Base-by-base conservation (phyloP, 139 green algal genomes). In the Chlamydomonas sp. region DNA sequence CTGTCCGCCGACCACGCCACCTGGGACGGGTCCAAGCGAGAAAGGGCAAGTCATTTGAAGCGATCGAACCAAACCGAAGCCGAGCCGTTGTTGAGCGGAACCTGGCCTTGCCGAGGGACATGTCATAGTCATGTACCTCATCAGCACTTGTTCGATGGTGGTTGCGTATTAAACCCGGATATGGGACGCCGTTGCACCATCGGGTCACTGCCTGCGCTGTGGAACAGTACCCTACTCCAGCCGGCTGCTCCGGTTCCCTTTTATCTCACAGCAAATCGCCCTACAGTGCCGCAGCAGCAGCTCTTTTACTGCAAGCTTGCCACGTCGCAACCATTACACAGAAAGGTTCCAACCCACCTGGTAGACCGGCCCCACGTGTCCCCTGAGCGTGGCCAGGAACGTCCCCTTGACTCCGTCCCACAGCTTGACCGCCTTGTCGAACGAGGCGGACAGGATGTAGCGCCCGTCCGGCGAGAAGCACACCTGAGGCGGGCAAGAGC, bases 401-500 rank as follows among this genome's bases (percentile, higher is more conserved):
- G 88, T 95, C 60, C 98, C 98, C 64, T 94, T 98, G 2, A 94
- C 4, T 0, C 98, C 98, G 85, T 99, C 95, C 98, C 98, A 99
- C 69, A 99, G 91, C 94, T 99, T 99, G 58, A 99, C 92, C 18
- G 91, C 93, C 93, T 99, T 99, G 96, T 99, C 98, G 89, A 99
- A 99, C 12, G 95, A 98, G 2, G 97, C 98, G 68, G 90, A 96
- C 15, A 96, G 93, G 57, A 99, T 94, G 93, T 92, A 98, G n/a
- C 95, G 92, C 7, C 98, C 98, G 80, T 99, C 96, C 18, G 98
- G 98, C 0, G 97, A 99, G 90, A 99, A 99, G 0, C 92, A 89
- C 8, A 99, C 97, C 93, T 99, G 96, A 5, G 1, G 60, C 31
- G 17, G 59, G 77, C 2, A 14, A 57, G 73, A 78, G 31, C 12